Base-by-base conservation (phyloP, 345 rosid genomes). In the Microthlaspi erraticum region DNA sequence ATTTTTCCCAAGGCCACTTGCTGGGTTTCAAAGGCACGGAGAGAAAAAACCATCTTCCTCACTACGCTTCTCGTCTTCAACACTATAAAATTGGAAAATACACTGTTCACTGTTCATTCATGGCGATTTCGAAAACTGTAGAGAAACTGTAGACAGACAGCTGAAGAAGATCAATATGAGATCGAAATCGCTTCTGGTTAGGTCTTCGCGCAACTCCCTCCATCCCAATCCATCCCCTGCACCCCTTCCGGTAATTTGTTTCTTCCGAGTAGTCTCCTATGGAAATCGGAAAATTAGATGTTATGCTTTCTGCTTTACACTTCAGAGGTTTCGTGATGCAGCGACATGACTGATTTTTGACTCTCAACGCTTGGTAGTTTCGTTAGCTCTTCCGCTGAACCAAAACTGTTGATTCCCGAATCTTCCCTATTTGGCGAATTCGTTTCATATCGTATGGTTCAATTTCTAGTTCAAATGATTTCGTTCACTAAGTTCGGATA, bases 81-180 rank as follows among this genome's bases (percentile, higher is more conserved):
- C 43, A 36, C n/a, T 20, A 18, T 11, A 20, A 37, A 38, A 37
- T 14, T 37, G 60, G 39, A 34, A 3, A 11, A 17, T 34, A 36
- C 62, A 33, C 44, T 36, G 12, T 39, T 42, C 50, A 60, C 23
- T 41, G 7, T 26, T 26, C 29, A 26, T 26, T 26, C 29, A 26
- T 26, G 53, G 6, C 41, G n/a, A 63, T 54, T 57, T 56, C 71
- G 13, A 56, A 71, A 34, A 57, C 50, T 63, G 60, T 10, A n/a
- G 41, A 42, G 54, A 54, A 54, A 14, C 49, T 9, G 58, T 37
- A 66, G 51, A 38, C 29, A 66, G 51, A 38, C 29, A 38, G 50
- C 42, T 43, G 53, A 48, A 42, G 43, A 64, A 45, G 39, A 72
- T 57, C 7, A 32, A 49, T 38, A 66, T 66, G 77, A 74, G 54